These are phyloP conservation scores for Oidiodendron maius DNA, from an alignment of 495 filamentous ascomycete species.

Conservation along the genomic window DNA sequence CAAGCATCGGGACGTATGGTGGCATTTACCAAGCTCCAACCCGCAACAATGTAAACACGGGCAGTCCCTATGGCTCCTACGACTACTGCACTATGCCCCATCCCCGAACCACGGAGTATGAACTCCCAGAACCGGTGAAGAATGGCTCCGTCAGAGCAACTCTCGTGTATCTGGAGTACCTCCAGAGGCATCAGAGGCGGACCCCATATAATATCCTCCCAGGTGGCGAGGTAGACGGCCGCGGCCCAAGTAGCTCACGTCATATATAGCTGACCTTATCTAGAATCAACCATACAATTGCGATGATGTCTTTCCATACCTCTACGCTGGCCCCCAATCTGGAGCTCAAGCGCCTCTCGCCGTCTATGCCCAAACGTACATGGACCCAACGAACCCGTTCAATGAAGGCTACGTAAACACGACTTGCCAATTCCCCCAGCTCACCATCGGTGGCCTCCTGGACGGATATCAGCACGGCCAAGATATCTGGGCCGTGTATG, in stretches of 20 bases:
- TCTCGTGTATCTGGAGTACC: constrained; percentile 2
- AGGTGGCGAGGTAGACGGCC: constrained; percentile 2
- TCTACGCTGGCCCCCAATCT: neutral
- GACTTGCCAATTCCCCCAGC: constrained; percentile 3
- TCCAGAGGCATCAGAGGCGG: constrained; percentile 7
- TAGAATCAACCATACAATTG: constrained; percentile 4
- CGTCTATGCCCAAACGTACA: constrained; percentile 4
- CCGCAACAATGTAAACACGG: neutral
- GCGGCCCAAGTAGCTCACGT: neutral
- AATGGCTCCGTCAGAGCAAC: constrained; percentile 3
- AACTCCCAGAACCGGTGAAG: neutral
- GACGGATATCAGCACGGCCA: constrained; percentile 4
- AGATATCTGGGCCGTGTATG: constrained; percentile 6
- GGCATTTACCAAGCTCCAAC: constrained; percentile 4
- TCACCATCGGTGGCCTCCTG: constrained; percentile 6
- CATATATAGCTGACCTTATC: neutral
- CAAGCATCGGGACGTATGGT: constrained; percentile 1
- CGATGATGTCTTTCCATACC: constrained; percentile 7
- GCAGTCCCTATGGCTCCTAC: constrained; percentile 1
- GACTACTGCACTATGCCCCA: constrained; percentile 7
- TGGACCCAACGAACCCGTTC: constrained; percentile 4
- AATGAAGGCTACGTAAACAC: neutral
- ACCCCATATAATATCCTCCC: constrained; percentile 8
- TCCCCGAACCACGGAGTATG: constrained; percentile 1
- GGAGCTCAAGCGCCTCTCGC: constrained; percentile 1